A percentile compares a stretch with the other conserved stretches of the same genome.
Evolutionary conservation across 257 asterid species (phyloP).

Genomic region (Nicotiana paniculata): DNA sequence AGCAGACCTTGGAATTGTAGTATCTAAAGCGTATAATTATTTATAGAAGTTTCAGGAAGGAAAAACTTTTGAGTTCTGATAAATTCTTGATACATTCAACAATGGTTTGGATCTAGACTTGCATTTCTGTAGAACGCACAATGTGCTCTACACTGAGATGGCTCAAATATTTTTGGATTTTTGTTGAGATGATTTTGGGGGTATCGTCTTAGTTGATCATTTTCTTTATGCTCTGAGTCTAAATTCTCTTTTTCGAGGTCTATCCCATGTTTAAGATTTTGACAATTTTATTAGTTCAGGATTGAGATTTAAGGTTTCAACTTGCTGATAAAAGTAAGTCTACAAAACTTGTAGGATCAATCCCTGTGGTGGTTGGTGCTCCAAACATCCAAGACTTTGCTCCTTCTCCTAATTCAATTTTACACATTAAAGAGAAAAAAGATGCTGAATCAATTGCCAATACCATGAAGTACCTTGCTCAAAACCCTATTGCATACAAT

Average conservation of each 20-base stretch:
- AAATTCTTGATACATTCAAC: not conserved
- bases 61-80: not conserved
- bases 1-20: not conserved
- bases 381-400: constrained; percentile 93
- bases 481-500: constrained; percentile 64
- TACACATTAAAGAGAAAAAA: constrained; percentile 67
- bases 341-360: constrained; percentile 42
- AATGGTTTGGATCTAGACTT: not conserved
- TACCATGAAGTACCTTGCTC: constrained; percentile 73
- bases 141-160: not conserved
- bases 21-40: not conserved
- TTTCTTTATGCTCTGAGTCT: not conserved
- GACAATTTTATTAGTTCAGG: constrained; percentile 2
- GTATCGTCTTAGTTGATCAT: not conserved
- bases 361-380: constrained; percentile 94
- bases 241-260: not conserved
- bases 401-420: constrained; percentile 59
- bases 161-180: not conserved
- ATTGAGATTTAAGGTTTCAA: not conserved
- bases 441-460: constrained; percentile 69
- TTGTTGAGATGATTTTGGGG: not conserved
- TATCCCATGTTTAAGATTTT: not conserved
- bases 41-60: not conserved
- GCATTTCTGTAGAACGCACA: not conserved
- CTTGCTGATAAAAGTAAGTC: constrained; percentile 4